These are phyloP conservation scores for Malassezia arunalokei DNA, from an alignment of 1,284 basidiomycete species.

Conservation along the genomic window DNA sequence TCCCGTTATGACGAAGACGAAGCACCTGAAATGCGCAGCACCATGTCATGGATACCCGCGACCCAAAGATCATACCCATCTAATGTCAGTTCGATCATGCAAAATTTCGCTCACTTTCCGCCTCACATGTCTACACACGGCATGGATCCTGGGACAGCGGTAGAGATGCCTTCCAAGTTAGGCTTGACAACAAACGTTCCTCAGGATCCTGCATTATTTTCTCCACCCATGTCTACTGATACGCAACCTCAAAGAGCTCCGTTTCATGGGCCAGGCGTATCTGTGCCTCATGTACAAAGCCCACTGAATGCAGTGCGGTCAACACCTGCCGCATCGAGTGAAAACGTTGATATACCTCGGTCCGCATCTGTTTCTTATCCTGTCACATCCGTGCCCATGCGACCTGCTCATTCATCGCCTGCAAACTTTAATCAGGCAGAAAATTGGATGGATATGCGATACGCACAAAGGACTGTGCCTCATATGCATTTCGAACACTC, in stretches of 20 bases:
- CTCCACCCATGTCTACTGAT: not conserved
- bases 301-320: not conserved
- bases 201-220: not conserved
- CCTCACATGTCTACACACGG: too few relatives aligned
- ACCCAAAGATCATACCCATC: too few relatives aligned
- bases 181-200: too few relatives aligned
- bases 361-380: not conserved
- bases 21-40: not conserved
- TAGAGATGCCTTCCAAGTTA: too few relatives aligned
- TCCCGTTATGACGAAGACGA: not conserved
- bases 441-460: not conserved
- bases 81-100: too few relatives aligned
- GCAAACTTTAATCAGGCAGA: slow-evolving; percentile 1
- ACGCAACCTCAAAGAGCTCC: not conserved
- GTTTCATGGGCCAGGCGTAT: not conserved
- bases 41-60: not conserved
- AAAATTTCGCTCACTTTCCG: too few relatives aligned
- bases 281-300: not conserved
- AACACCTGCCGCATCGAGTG: not conserved
- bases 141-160: too few relatives aligned
- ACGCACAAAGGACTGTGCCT: not conserved
- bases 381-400: slow-evolving; percentile 1
- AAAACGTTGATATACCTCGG: not conserved
- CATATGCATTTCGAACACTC: not conserved
- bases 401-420: slow-evolving; percentile 6